Evolutionary conservation across 192 early-diverging fungal species (phyloP).

Genomic region (Coemansia sp.): DNA sequence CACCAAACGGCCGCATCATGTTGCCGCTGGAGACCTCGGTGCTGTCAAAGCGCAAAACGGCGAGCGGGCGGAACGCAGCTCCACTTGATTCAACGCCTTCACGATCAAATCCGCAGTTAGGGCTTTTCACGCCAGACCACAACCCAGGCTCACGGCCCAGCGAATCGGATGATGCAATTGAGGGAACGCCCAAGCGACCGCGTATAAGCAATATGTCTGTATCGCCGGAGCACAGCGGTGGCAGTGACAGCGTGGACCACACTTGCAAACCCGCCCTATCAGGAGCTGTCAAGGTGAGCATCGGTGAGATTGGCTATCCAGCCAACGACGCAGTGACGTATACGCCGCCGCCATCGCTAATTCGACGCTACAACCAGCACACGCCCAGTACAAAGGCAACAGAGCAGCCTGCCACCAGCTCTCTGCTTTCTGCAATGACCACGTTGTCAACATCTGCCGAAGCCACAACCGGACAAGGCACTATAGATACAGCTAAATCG

Average conservation of each 20-base stretch:
- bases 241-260: too few species aligned
- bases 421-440: not conserved
- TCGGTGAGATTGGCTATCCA: not conserved
- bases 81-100: not conserved
- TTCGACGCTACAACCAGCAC: conserved; percentile 17
- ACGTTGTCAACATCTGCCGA: not conserved
- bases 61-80: not conserved
- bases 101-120: not conserved
- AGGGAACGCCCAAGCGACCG: conserved; percentile 25
- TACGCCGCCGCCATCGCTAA: conserved; percentile 33
- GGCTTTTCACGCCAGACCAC: not conserved
- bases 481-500: not conserved
- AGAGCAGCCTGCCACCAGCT: not conserved
- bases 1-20: conserved; percentile 1
- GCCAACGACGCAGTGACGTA: conserved; percentile 22
- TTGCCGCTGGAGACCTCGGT: conserved; percentile 35
- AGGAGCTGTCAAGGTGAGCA: not conserved
- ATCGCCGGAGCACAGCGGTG: too few species aligned
- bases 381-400: not conserved
- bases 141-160: not conserved
- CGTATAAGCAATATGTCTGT: not conserved
- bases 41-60: conserved; percentile 36
- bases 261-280: not conserved
- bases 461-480: not conserved
- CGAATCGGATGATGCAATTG: not conserved